Evolutionary conservation across 2,329 filamentous ascomycete species (phyloP).

Genomic region (Paecilomyces sp.): DNA sequence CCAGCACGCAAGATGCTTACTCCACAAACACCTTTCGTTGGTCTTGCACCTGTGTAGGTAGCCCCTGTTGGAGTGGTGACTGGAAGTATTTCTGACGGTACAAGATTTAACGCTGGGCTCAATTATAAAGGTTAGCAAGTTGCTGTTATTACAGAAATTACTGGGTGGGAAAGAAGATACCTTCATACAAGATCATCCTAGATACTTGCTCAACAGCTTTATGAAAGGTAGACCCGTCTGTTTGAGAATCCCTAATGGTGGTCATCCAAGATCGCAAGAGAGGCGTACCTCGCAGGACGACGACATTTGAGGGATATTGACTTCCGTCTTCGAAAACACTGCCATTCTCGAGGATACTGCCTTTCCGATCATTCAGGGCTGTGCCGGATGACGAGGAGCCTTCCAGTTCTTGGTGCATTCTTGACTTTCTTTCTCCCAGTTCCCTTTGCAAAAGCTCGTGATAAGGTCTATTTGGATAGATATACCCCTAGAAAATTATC

Average conservation of each 20-base stretch:
- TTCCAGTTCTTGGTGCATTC: background rate
- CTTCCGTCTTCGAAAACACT: background rate
- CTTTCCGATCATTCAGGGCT: background rate
- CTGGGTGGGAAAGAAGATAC: background rate
- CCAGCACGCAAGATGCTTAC: constrained; percentile 26
- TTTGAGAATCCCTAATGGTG: background rate
- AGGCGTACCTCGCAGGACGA: background rate
- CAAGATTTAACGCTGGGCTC: constrained; percentile 9
- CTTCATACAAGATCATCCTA: background rate
- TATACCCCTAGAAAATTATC: background rate
- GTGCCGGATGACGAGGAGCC: background rate
- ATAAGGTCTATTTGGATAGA: background rate
- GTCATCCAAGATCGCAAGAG: background rate
- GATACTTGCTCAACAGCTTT: background rate
- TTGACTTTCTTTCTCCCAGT: background rate
- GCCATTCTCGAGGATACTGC: background rate
- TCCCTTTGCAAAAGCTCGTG: background rate
- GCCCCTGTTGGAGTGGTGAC: constrained; percentile 9
- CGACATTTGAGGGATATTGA: background rate
- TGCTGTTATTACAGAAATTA: background rate
- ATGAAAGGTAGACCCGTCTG: background rate
- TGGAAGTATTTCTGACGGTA: constrained; percentile 6
- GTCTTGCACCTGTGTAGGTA: constrained; percentile 8
- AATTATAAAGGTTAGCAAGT: background rate
- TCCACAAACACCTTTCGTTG: constrained; percentile 17